Evolutionary conservation across 176 grass and related monocot species (phyloP), one percentile per base, ranked within the genome.

Genomic region (Triticum dicoccoides): DNA sequence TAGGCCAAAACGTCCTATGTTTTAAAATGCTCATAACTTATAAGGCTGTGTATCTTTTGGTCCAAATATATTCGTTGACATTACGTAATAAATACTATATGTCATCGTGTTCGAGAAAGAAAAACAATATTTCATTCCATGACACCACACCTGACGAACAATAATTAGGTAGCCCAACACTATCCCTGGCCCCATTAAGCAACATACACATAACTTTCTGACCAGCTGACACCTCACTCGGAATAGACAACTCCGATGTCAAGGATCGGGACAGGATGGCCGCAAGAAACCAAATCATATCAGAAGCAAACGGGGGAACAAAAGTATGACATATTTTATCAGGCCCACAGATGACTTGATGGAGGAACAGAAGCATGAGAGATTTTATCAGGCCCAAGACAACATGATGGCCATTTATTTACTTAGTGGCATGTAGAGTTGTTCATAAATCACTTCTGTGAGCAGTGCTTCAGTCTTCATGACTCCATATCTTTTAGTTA

Each of bases 261-360:
- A 88, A 88, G 34, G 67, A 30, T 88, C 33, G 42, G 33, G 44
- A 69, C 8, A 82, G 25, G 11, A 68, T 82, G 34, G 34, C 17
- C 13, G 18, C 17, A 58, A 41, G 59, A 59, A 75, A 45, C 9
- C 29, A 65, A 59, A 59, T 59, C 49, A 73, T 69, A 59, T 20
- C 18, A 59, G 6, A 59, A 56, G 33, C 9, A 41, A 18, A 66
- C 3, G 39, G 56, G 56, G 56, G 56, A 59, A 59, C 18, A 59
- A 21, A 59, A 59, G 56, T 58, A 58, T 59, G 56, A 42, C n/a
- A 52, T 2, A 75, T 45, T 72, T 65, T 52, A 65, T 66, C n/a
- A 21, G 73, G 78, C 84, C 32, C 15, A 38, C 25, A 47, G 71
- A 44, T 65, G 21, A 65, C 56, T 64, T 27, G 56, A 29, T 54